These are phyloP conservation scores for Hyparrhenia diplandra DNA, from an alignment of 176 grass and related monocot species.

Conservation along the genomic window DNA sequence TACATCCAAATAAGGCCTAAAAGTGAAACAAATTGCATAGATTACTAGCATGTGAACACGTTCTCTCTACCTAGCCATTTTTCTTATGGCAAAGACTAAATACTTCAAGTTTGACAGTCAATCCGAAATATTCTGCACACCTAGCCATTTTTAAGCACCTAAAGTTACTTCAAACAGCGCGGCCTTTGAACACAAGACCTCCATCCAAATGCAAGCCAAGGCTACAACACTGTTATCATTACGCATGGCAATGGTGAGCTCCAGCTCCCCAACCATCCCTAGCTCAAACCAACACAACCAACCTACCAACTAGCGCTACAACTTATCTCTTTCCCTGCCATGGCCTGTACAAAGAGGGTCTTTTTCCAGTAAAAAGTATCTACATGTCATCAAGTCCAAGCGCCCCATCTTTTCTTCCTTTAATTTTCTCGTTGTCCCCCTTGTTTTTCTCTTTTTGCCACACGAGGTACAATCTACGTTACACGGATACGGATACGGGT, in stretches of 20 bases:
- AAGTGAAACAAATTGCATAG: not conserved
- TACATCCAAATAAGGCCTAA: not conserved
- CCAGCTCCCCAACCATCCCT: not conserved
- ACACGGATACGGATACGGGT: too few species aligned
- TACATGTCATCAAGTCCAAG: not conserved
- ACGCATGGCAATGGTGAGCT: not conserved
- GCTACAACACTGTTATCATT: not conserved
- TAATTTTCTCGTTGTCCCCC: not conserved
- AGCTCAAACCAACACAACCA: not conserved
- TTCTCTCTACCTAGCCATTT: not conserved
- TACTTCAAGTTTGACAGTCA: not conserved
- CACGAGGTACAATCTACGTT: too few species aligned
- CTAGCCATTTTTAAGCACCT: conserved; percentile 25
- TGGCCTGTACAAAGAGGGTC: not conserved
- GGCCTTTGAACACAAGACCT: conserved; percentile 37
- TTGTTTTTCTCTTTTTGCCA: not conserved
- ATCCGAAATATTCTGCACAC: too few species aligned
- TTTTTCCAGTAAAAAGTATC: not conserved
- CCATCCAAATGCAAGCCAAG: conserved; percentile 11
- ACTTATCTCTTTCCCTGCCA: not conserved
- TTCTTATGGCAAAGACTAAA: not conserved
- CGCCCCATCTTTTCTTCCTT: not conserved
- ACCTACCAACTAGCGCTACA: not conserved
- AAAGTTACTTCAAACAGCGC: conserved; percentile 23
- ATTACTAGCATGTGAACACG: not conserved